Evolutionary conservation across 2,329 filamentous ascomycete species (phyloP).

Genomic region (Pyrenochaeta sp.): DNA sequence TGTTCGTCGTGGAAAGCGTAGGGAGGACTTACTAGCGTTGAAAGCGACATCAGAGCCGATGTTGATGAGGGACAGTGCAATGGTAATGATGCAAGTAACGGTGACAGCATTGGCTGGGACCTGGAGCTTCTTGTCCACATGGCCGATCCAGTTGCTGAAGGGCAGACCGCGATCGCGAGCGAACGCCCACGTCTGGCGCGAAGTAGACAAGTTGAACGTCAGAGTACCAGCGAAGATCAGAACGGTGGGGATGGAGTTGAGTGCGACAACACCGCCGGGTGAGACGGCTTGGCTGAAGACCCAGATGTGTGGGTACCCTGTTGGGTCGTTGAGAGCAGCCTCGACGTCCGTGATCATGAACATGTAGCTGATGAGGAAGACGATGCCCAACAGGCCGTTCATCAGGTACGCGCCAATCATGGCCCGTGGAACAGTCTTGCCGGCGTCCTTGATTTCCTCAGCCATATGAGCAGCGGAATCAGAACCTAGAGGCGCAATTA

Average conservation of each 20-base stretch:
- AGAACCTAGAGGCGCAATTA: slow-evolving; percentile 34
- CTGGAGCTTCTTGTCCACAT: slow-evolving; percentile 34
- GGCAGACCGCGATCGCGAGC: slow-evolving; percentile 46
- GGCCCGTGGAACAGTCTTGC: slow-evolving; percentile 49
- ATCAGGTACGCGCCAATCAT: slow-evolving; percentile 52
- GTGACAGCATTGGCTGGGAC: slow-evolving; percentile 44
- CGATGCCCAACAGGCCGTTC: slow-evolving; percentile 47
- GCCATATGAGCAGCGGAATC: slow-evolving; percentile 54
- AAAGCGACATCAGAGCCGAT: slow-evolving; percentile 46
- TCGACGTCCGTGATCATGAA: slow-evolving; percentile 44
- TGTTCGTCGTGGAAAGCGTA: background rate
- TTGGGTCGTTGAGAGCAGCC: slow-evolving; percentile 35
- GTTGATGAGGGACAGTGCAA: slow-evolving; percentile 43
- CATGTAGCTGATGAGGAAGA: slow-evolving; percentile 43
- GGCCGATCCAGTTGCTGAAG: slow-evolving; percentile 37
- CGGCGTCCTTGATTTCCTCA: slow-evolving; percentile 54
- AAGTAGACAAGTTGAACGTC: slow-evolving; percentile 40
- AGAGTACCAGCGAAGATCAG: slow-evolving; percentile 42
- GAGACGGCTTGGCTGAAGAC: slow-evolving; percentile 39
- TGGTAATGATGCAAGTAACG: slow-evolving; percentile 36
- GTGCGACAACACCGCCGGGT: slow-evolving; percentile 34
- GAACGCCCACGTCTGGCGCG: slow-evolving; percentile 47
- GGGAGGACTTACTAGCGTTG: slow-evolving; percentile 34
- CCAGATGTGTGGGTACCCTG: slow-evolving; percentile 46
- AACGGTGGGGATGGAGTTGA: slow-evolving; percentile 40